Conservation (phyloP, 2,329 filamentous ascomycete genomes). For the Teratosphaeria gauchensis region DNA sequence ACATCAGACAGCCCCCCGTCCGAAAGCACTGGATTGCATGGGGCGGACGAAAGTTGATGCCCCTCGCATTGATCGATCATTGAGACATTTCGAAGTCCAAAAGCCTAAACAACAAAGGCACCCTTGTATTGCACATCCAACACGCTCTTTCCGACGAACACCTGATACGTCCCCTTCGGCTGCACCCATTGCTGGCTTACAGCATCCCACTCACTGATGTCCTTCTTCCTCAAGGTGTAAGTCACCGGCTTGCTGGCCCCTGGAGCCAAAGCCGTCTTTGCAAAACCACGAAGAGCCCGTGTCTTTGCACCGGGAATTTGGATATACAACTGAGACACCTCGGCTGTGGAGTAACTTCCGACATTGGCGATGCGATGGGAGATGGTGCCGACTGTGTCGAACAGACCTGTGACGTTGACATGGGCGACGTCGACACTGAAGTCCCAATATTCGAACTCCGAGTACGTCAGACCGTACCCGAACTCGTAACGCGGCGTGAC, state of each 20-base stretch:
- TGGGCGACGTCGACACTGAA: constrained; percentile 30
- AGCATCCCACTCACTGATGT: constrained; percentile 17
- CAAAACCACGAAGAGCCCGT: constrained; percentile 29
- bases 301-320: constrained; percentile 20
- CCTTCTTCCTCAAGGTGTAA: constrained; percentile 11
- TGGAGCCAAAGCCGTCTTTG: constrained; percentile 24
- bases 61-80: not conserved
- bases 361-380: constrained; percentile 53
- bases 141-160: constrained; percentile 9
- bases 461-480: constrained; percentile 72
- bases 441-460: constrained; percentile 65
- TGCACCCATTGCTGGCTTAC: constrained; percentile 10
- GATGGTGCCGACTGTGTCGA: constrained; percentile 50
- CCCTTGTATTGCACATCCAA: constrained; percentile 4
- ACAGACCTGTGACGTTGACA: constrained; percentile 53
- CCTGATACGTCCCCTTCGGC: constrained; percentile 11
- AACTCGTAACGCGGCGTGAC: constrained; percentile 69
- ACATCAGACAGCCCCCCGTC: too few species aligned
- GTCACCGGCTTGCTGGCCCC: constrained; percentile 11
- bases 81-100: not conserved
- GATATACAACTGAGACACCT: constrained; percentile 48
- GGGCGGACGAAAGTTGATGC: too few species aligned
- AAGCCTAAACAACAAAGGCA: not conserved
- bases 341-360: constrained; percentile 43
- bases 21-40: too few species aligned